Percentiles rank a stretch among this genome's conserved stretches.
These are phyloP conservation scores for Plasmodium relictum DNA, from an alignment of 169 alveolate species.

Conservation along the genomic window DNA sequence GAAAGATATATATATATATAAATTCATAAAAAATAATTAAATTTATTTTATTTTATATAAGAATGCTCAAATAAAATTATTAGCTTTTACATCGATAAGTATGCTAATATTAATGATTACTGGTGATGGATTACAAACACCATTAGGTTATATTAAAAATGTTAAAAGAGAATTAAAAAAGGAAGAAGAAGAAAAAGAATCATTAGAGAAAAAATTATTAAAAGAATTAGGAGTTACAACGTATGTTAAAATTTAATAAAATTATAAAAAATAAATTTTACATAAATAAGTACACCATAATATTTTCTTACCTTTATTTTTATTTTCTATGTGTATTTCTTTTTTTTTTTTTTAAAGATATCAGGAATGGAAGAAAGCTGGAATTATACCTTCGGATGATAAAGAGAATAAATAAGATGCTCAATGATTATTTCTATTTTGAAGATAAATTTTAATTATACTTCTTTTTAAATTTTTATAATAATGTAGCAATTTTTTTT, in stretches of 20 bases:
- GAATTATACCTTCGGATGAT: constrained; percentile 57
- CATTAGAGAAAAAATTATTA: constrained; percentile 40
- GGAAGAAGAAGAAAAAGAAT: constrained; percentile 32
- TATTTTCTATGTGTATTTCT: background rate
- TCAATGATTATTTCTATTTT: too few relatives aligned
- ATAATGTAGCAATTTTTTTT: too few relatives aligned
- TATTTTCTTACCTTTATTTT: background rate
- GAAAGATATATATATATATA: background rate
- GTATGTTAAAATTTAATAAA: constrained; percentile 8
- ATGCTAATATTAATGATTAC: constrained; percentile 69
- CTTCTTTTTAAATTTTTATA: too few relatives aligned
- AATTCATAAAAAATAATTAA: background rate
- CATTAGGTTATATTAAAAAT: constrained; percentile 46
- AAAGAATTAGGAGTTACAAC: constrained; percentile 60
- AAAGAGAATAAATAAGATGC: constrained; percentile 4
- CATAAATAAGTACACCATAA: background rate
- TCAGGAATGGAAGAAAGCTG: constrained; percentile 76
- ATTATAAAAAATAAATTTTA: background rate
- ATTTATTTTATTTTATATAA: constrained; percentile 11
- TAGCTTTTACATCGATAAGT: constrained; percentile 68
- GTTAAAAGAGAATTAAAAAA: constrained; percentile 35
- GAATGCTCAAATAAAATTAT: constrained; percentile 44
- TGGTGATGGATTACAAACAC: constrained; percentile 72
- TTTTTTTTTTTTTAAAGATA: constrained; percentile 33
- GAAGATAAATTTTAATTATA: too few relatives aligned